These are phyloP conservation scores for Pugionium cornutum DNA, from an alignment of 345 rosid genomes.

Conservation along the genomic window DNA sequence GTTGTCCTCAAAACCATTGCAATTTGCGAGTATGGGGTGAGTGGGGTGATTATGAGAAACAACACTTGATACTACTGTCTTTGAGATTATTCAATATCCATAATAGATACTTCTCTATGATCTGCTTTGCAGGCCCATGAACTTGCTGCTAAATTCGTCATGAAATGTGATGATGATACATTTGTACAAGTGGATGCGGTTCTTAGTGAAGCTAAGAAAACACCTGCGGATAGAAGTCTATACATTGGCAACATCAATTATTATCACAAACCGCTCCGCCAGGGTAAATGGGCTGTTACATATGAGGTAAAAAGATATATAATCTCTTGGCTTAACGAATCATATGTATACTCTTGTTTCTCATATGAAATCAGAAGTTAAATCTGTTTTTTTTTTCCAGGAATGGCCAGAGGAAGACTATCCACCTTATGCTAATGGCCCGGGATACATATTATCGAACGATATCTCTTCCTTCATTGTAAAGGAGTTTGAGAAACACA, in stretches of 20 bases:
- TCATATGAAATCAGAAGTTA: constrained; percentile 2
- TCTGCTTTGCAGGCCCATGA: constrained; percentile 53
- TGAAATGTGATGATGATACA: constrained; percentile 92
- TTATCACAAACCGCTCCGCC: constrained; percentile 72
- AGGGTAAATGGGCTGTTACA: constrained; percentile 94
- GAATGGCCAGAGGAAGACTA: constrained; percentile 95
- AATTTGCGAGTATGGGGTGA: constrained; percentile 83
- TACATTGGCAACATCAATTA: constrained; percentile 85
- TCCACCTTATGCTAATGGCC: constrained; percentile 93
- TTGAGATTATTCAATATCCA: neutral
- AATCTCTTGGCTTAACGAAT: neutral
- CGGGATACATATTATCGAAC: constrained; percentile 74
- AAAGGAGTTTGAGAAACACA: constrained; percentile 72
- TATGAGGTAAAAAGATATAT: constrained; percentile 54
- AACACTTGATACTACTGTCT: no score
- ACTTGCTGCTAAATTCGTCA: constrained; percentile 58
- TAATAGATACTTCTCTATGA: neutral
- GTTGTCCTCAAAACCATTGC: constrained; percentile 86
- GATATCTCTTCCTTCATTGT: constrained; percentile 68
- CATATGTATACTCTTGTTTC: neutral
- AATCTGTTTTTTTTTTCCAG: constrained; percentile 32
- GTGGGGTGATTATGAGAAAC: constrained; percentile 11
- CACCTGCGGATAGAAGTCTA: constrained; percentile 52
- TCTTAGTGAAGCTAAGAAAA: constrained; percentile 55
- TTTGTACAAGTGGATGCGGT: constrained; percentile 75